Evolutionary conservation across 2,329 filamentous ascomycete species (phyloP), one percentile per base, ranked within the genome.

Genomic region (Monosporascus ibericus): DNA sequence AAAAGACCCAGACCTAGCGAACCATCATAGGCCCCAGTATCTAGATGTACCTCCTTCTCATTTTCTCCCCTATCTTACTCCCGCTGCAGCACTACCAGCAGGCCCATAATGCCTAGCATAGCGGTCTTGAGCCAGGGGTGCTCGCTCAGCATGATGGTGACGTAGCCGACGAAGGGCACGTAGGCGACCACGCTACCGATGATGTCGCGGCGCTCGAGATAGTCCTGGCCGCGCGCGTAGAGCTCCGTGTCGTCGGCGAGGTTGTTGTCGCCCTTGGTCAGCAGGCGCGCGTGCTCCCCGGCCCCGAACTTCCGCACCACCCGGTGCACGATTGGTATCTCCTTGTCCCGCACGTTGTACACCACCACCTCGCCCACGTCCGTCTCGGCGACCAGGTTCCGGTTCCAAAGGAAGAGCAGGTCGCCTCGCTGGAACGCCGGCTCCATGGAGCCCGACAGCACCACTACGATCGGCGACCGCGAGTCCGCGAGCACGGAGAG

Each of bases 241-340:
- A 77, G 80, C 68, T 96, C 92, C 17, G 90, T 95, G 69, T 99
- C 94, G 70, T 97, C 92, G 42, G 90, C 88, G 7, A 84, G 72
- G 69, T 99, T 99, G 78, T 97, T 99, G 74, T 99, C 94, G 60
- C 94, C 94, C 74, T 99, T 99, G 36, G 94, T 99, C 52, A 99
- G 81, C 20, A 99, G 82, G 66, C 90, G 77, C n/a, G 82, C 81
- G 48, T 77, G 70, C 53, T 65, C 81, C 75, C 82, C 82, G 30
- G 64, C 63, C 22, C 84, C 83, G 67, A 85, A 86, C 67, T 84
- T 85, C 72, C 92, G 82, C 51, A 97, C 87, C 9, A 97, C 81
- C 48, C 94, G 79, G 75, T 99, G 94, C 60, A 99, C 94, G 71
- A 99, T 99, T 30, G 94, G 94, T 58, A 99, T 97, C 60, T 96